Evolutionary conservation across 2,329 filamentous ascomycete species (phyloP).

Genomic region (Cercospora citrullina): DNA sequence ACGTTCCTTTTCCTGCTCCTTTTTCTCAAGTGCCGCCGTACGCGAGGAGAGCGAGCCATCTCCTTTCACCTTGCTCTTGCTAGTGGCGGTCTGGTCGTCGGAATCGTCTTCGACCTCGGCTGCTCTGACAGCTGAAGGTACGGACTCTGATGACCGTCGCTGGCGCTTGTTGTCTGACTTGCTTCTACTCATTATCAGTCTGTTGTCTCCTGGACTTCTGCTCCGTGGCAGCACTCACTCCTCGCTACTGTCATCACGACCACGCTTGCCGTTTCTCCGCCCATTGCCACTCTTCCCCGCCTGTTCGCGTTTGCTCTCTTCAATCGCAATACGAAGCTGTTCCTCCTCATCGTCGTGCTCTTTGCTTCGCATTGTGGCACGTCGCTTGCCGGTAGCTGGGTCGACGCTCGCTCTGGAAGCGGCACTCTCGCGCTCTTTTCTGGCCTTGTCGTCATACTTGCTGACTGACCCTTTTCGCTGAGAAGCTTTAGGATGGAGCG

Average conservation of each 20-base stretch:
- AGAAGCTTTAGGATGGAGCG: constrained; percentile 52
- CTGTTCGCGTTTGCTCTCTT: constrained; percentile 87
- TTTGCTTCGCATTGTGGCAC: constrained; percentile 96
- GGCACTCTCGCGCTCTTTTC: constrained; percentile 57
- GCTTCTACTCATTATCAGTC: constrained; percentile 55
- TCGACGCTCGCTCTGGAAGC: constrained; percentile 53
- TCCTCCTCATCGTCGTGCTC: constrained; percentile 96
- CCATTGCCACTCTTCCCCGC: constrained; percentile 55
- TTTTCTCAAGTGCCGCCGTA: constrained; percentile 65
- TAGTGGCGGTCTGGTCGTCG: constrained; percentile 61
- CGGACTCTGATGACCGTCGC: constrained; percentile 75
- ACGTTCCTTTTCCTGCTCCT: constrained; percentile 66
- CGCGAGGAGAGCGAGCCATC: constrained; percentile 54
- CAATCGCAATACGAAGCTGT: constrained; percentile 81
- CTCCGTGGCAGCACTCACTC: constrained; percentile 66
- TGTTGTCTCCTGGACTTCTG: neutral
- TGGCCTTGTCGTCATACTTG: constrained; percentile 61
- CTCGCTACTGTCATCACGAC: constrained; percentile 88
- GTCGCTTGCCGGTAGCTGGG: constrained; percentile 69
- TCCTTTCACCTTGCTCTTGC: constrained; percentile 41
- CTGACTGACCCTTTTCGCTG: constrained; percentile 64
- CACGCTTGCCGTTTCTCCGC: constrained; percentile 72
- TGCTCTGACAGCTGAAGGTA: constrained; percentile 49
- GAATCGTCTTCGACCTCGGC: constrained; percentile 62
- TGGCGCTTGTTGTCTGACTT: constrained; percentile 74